Evolutionary conservation across 108 stramenopile species (phyloP), one percentile per base, ranked within the genome.

Genomic region (Aurantiochytrium sp.): DNA sequence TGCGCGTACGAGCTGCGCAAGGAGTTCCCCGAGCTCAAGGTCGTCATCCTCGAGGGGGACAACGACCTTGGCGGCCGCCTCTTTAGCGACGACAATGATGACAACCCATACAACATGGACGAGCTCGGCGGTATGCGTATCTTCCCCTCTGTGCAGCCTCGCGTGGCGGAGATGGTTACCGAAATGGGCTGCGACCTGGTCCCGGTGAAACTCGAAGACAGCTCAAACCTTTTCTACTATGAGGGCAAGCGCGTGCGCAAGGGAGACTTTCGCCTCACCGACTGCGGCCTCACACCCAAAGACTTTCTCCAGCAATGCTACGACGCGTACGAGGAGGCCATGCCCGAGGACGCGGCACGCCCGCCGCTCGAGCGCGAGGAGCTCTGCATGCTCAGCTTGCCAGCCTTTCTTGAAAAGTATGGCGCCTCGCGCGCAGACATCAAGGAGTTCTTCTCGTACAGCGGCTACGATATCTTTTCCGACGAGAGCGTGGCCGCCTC

Each of bases 61-160:
- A 53, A 6, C 19, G 45, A 47, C 10, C 6, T 83, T 4, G 76
- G 76, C 51, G 76, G 76, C 0, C 12, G 76, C 1, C 51, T 83
- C n/a, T 83, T 83, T 23, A 53, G 49, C 49, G 76, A 83, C 23
- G 76, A 83, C 5, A 83, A 83, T 45, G 76, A 83, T 1, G 4
- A 83, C 51, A 83, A 83, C 28, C n/a, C 76, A 18, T 25, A 47
- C 51, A 83, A 83, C 3, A 83, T 25, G 76, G 76, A 83, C 28
- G 76, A 83, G 76, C 76, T 83, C 6, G 76, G 76, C 6, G 76
- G 76, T 16, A 83, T 83, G 76, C 76, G 76, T 16, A 83, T 83
- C 45, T 83, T 83, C 76, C 76, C 76, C 6, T 83, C 76, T 1
- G 51, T 53, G 10, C 76, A 83, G 51, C 45, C 45, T 6, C 45